Base-by-base conservation (phyloP, 305 asterid genomes). In the Ajuga reptans region DNA sequence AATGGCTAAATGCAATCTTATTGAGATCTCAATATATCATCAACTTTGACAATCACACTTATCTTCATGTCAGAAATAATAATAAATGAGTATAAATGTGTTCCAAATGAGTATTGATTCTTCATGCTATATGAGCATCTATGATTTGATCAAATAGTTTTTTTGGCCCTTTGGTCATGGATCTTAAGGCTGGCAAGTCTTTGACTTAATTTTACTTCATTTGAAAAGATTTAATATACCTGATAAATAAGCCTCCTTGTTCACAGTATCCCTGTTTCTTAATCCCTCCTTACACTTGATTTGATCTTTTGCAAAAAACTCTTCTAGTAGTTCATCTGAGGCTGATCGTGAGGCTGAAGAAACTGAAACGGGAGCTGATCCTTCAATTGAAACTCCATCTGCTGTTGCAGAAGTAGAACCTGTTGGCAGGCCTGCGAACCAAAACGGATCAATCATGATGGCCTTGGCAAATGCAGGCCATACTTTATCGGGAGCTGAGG, bases 381-480 rank as follows among this genome's bases (percentile, higher is more conserved):
- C 79, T 73, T 79, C 94, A 64, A 45, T 55, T 76, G 18, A 66
- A 24, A 75, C 79, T 64, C 66, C 86, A 54, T 65, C 86, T 76
- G 50, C 84, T 66, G 75, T 75, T 50, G 87, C 75, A 78, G 85
- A 82, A 77, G 79, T 74, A 59, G 92, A 83, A 76, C 71, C 83
- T 55, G 73, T 76, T 47, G 77, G 73, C 60, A 73, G 65, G 77
- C 74, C 81, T 71, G 66, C 83, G 58, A 75, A 73, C 68, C 67
- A 68, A 64, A 74, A 72, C 66, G 89, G 81, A 81, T 77, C 88
- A 17, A 72, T 88, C 72, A 81, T 84, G 69, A 68, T 72, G 69
- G 76, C 81, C 69, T 80, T 94, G 83, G 88, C 93, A 53, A 87
- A 81, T 77, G 97, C 99, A 57, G 98, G 99, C 41, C 75, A 85